Evolutionary conservation across 208 protist species (phyloP), one percentile per base, ranked within the genome.

Genomic region (Leishmania amazonensis): DNA sequence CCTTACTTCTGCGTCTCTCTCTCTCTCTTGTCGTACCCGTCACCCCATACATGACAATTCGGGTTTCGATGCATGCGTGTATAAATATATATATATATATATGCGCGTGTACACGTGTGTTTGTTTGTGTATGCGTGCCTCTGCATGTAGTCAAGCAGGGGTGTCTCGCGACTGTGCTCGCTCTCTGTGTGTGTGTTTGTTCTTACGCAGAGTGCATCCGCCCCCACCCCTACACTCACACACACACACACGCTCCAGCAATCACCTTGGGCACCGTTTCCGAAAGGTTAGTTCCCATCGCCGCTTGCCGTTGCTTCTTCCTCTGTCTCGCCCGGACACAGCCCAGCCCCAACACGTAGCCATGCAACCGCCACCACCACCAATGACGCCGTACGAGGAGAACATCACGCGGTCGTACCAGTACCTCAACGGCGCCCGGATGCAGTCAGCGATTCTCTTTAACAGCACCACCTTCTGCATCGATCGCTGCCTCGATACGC

Each of bases 401-500:
- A 83, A 87, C 64, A 82, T 91, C 58, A 92, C 91, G 24, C 85
- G 90, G 62, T 81, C 92, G 7, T 97, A 95, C 75, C 90, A 94
- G 72, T 76, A 92, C 65, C 79, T 96, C 24, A 86, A 89, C 57
- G 65, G 80, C 17, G 68, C 85, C 45, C 91, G 94, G 31, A 73
- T 92, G 79, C 94, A 95, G 83, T 90, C 88, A 1, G 77, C 74
- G 0, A 79, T 95, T 42, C 88, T 95, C 73, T 88, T 90, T 81
- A 83, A 87, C 70, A 88, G 81, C 80, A 80, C 87, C 45, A 76
- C 72, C 58, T 95, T 92, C 72, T 97, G 94, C 84, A 81, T 97
- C 9, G 89, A 97, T 28, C 85, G 87, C 51, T 97, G 94, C 81
- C 88, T 95, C 2, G 94, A 97, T 78, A 97, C 92, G 6, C 90